A percentile compares a stretch with the other conserved stretches of the same genome.
These are phyloP conservation scores for Phyllosticta citribraziliensis DNA, from an alignment of 2,329 filamentous ascomycete genomes.

Conservation along the genomic window DNA sequence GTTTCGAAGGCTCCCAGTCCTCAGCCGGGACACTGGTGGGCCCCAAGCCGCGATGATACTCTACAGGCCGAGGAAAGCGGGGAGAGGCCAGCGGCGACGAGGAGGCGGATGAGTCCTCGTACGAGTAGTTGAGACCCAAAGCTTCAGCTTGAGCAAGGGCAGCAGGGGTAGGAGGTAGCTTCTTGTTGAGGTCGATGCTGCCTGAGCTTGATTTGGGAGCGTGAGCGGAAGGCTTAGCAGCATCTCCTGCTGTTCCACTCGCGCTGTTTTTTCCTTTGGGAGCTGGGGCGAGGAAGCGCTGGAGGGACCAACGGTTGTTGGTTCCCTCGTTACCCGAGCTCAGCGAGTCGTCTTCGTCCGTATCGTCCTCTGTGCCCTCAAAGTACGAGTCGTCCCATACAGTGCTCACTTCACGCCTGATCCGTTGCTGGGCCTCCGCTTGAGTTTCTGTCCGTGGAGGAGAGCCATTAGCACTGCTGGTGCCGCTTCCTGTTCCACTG, in stretches of 20 bases:
- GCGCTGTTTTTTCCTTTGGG: slow-evolving; percentile 21
- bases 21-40: neutral
- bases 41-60: neutral
- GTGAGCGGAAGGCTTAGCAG: slow-evolving; percentile 9
- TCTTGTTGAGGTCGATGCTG: slow-evolving; percentile 15
- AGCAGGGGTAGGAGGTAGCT: neutral
- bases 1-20: neutral
- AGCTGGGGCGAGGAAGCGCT: slow-evolving; percentile 23
- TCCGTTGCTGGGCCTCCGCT: neutral
- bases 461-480: slow-evolving; percentile 2
- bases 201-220: slow-evolving; percentile 15
- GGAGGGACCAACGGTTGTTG: slow-evolving; percentile 21
- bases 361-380: slow-evolving; percentile 37
- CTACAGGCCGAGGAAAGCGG: neutral
- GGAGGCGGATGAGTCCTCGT: neutral
- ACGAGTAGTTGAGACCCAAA: too few species aligned
- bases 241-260: slow-evolving; percentile 13
- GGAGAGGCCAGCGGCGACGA: neutral
- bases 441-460: neutral
- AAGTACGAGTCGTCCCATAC: slow-evolving; percentile 42
- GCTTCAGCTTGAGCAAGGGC: neutral
- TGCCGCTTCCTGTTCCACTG: slow-evolving; percentile 14
- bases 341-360: slow-evolving; percentile 26
- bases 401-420: slow-evolving; percentile 29
- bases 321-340: slow-evolving; percentile 17